These are phyloP conservation scores for Taphrina deformans DNA, from an alignment of 1,139 yeast species.

Conservation along the genomic window DNA sequence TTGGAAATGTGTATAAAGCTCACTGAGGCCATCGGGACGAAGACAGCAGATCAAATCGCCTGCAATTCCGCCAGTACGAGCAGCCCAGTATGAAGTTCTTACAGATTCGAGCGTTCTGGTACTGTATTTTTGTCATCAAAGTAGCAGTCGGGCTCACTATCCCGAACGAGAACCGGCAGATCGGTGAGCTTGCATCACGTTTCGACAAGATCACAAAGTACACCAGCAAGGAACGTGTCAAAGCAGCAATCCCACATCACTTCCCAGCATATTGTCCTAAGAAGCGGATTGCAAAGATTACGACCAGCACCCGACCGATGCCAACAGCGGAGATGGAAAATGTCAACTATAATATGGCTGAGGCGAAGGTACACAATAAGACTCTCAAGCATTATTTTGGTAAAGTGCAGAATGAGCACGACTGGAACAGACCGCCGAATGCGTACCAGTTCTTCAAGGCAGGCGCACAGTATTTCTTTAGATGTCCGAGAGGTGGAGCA, in stretches of 20 bases:
- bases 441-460: background rate
- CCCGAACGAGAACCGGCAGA: too few relatives aligned
- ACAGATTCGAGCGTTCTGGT: background rate
- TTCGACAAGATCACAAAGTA: too few relatives aligned
- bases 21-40: too few relatives aligned
- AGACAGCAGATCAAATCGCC: too few relatives aligned
- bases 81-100: background rate
- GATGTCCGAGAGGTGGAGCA: background rate
- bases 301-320: too few relatives aligned
- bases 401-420: background rate
- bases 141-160: background rate
- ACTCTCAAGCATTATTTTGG: too few relatives aligned
- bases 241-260: background rate
- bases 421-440: background rate
- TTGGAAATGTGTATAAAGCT: too few relatives aligned
- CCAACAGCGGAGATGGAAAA: too few relatives aligned
- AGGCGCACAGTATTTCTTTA: background rate
- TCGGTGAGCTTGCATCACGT: too few relatives aligned
- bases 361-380: background rate
- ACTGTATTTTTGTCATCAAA: background rate
- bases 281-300: too few relatives aligned
- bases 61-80: background rate
- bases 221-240: background rate
- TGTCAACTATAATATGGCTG: background rate
- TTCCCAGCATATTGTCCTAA: background rate